Evolutionary conservation across 1,284 basidiomycete genomes (phyloP), one percentile per base, ranked within the genome.

Genomic region (Amylostereum areolatum): DNA sequence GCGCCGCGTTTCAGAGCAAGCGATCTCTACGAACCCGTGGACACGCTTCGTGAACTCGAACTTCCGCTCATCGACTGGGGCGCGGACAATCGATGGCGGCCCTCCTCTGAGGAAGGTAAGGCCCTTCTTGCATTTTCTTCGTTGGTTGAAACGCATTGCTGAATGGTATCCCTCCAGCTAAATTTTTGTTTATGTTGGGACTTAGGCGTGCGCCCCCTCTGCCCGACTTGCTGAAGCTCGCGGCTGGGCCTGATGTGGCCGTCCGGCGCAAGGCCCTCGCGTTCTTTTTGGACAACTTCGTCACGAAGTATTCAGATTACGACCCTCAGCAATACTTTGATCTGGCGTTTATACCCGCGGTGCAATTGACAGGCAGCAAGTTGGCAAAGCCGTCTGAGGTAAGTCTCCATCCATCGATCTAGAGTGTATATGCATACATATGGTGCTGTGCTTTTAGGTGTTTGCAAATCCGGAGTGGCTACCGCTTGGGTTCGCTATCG

Each of bases 61-160:
- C 69, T 99, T 7, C 92, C 94, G 1, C 64, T 96, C 1, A 74
- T 99, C 36, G 92, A 92, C 59, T 99, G 95, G 95, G 85, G 89
- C 1, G 75, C 74, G 7, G 75, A 82, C 53, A 66, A 68, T 5
- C 92, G 87, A 61, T 97, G 94, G 94, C 76, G 79, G 48, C 66
- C 75, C 3, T 78, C 75, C 24, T 91, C 90, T 0, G 89, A 92
- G 29, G 94, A 97, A 82, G 91, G 92, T 88, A 45, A 37, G 70
- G 18, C 18, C 18, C 18, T 18, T 18, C 18, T 18, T 18, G 18
- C 18, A 18, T 57, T 27, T 12, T 29, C 40, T 12, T 35, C 37
- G 0, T 34, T 4, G 18, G 35, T 7, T 29, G 24, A 43, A 5
- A n/a, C 10, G 18, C 18, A 18, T 18, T 18, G 18, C 18, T 18